Base-by-base conservation (phyloP, 1,139 yeast species). In the Suzukiozyma palmioleophila region DNA sequence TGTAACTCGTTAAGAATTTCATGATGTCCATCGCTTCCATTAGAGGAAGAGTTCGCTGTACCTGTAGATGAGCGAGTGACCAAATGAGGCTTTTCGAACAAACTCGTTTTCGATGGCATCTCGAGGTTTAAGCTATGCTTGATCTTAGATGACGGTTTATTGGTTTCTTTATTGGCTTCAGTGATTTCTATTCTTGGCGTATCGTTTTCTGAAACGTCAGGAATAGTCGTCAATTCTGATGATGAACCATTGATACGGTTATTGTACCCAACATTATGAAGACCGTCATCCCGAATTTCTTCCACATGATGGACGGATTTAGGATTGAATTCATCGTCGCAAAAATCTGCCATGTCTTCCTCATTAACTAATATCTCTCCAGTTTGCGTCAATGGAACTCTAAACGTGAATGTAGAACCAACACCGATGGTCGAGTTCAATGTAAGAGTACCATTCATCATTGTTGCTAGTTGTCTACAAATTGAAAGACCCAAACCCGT, bases 401-500 rank as follows among this genome's bases (percentile, higher is more conserved):
- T 80, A 47, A 90, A 81, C 0, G 80, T 80, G 51, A 90, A 90
- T 8, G 81, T 82, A 1, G 96, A 81, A 0, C 97, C 97, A 22
- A 75, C 73, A 0, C 92, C 94, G 22, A 81, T 71, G 10, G 74
- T 68, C 1, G 95, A 84, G 41, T 79, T 73, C 38, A 90, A 62
- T 0, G 79, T 72, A 63, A 92, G 75, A 0, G 87, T 82, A 43
- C 96, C 96, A 41, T 83, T 77, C 90, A 90, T 87, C 81, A 90
- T 81, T 28, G 76, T 77, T 1, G 96, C 95, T 45, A 92, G 73
- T 61, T 92, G 97, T 43, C 90, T 75, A 60, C 97, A 90, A 56
- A 92, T 90, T 0, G 96, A 87, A 36, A 92, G 73, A 2, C 98
- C 98, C 39, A 92, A 69, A 8, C 98, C 98, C 0, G 97, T 89